These are phyloP conservation scores for Erodium moschatum DNA, from an alignment of 441 rosid species.

Conservation along the genomic window DNA sequence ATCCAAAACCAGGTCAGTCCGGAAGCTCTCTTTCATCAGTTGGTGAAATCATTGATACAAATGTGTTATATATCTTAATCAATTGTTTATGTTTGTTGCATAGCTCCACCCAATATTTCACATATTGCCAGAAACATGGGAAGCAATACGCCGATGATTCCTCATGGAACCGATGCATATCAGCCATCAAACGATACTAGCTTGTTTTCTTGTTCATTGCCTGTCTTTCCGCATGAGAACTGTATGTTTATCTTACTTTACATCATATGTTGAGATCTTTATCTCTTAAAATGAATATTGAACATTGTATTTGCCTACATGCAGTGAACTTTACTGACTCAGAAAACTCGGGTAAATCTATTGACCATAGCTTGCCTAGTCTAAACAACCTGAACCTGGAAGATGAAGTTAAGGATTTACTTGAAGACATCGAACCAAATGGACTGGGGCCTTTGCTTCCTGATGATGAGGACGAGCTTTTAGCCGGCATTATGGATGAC, in stretches of 20 bases:
- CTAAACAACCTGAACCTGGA: constrained; percentile 31
- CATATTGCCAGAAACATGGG: constrained; percentile 21
- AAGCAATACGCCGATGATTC: constrained; percentile 45
- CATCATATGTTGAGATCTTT: background rate
- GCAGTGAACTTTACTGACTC: constrained; percentile 55
- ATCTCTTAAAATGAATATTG: too few relatives aligned
- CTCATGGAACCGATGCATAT: constrained; percentile 27
- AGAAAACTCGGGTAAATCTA: constrained; percentile 35
- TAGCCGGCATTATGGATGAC: constrained; percentile 58
- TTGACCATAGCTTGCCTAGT: constrained; percentile 42
- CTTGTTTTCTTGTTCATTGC: constrained; percentile 76
- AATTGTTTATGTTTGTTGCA: background rate
- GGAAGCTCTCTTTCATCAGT: background rate
- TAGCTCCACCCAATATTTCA: constrained; percentile 23
- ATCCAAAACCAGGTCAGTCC: background rate
- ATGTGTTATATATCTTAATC: background rate
- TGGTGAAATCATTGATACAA: background rate
- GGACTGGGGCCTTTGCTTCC: constrained; percentile 34
- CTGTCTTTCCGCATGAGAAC: constrained; percentile 60
- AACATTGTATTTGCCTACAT: background rate
- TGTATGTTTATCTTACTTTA: constrained; percentile 27
- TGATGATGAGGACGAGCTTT: constrained; percentile 35
- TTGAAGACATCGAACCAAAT: constrained; percentile 40
- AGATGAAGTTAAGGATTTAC: constrained; percentile 41
- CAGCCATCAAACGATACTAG: constrained; percentile 49